Evolutionary conservation across 768 basidiomycete genomes (phyloP).

Genomic region (Leccinum rimulosum): DNA sequence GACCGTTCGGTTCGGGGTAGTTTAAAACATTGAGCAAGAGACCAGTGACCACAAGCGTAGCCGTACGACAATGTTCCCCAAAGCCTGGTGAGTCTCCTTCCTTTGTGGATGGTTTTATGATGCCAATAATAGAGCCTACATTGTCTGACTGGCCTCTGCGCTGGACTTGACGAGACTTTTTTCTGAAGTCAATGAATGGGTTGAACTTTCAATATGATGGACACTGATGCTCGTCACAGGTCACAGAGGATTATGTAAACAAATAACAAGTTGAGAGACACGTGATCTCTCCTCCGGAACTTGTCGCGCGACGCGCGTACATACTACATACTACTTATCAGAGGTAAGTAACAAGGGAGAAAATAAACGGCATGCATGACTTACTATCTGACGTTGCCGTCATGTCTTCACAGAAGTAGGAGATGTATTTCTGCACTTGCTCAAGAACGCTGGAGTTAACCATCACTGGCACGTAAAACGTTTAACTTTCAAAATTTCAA

Average conservation of each 20-base stretch:
- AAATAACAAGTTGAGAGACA: background rate
- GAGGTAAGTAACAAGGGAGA: background rate
- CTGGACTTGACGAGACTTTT: constrained; percentile 8
- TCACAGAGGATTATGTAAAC: background rate
- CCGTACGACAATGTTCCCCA: background rate
- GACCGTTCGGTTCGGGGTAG: background rate
- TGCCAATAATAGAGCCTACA: constrained; percentile 8
- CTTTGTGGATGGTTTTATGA: background rate
- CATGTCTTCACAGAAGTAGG: background rate
- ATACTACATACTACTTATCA: too few species aligned
- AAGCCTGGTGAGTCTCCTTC: background rate
- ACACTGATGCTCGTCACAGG: background rate
- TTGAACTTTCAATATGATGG: background rate
- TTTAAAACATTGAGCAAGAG: background rate
- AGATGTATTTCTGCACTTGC: background rate
- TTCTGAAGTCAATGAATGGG: constrained; percentile 1
- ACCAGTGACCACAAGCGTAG: background rate
- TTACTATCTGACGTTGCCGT: background rate
- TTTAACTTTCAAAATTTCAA: background rate
- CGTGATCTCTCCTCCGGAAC: background rate
- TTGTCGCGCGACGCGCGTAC: too few species aligned
- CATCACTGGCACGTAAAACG: too few species aligned
- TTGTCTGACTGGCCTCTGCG: constrained; percentile 3
- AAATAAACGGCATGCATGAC: background rate
- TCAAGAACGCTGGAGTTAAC: background rate